Evolutionary conservation across 768 basidiomycete species (phyloP), one percentile per base, ranked within the genome.

Genomic region (Thelephora aurantiotincta): DNA sequence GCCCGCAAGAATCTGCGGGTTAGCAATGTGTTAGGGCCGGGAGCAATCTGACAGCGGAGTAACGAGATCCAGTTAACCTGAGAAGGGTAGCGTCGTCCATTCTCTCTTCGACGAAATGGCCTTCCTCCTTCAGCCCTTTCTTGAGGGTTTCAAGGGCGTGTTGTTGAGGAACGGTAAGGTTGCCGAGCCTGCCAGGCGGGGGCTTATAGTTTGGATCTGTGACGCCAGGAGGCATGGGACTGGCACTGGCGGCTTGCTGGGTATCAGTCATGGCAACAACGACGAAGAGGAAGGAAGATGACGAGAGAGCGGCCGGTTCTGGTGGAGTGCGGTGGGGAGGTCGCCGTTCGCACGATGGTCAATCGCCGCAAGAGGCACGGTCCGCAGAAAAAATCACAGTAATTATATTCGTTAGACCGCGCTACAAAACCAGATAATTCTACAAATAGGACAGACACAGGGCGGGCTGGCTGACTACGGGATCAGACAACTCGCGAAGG

Each of bases 1-100:
- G 94, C 96, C 33, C 96, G 75, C 51, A 97, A 67, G 68, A 94
- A 99, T 58, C 92, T 89, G 51, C 1, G 12, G 13, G 12, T 30
- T 12, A 23, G 16, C 20, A 11, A 18, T 30, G 46, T 30, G 9
- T 16, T 14, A 36, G 22, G 38, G 30, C 9, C 26, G 26, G 9
- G 26, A 30, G 9, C 26, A 9, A 30, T 30, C 26, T 30, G 26
- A 30, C 26, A 30, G 9, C 26, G 26, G 9, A 30, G 9, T 30
- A 9, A 30, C 26, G 26, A 9, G 26, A 30, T 30, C 26, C 9
- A 9, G 26, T 71, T 19, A 48, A 80, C 79, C 81, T 71, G 53
- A 89, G 67, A 43, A 91, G 68, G 46, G 69, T 70, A 5, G 80
- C 68, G 63, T 89, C 83, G 56, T 79, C 75, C 76, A 83, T 80